These are phyloP conservation scores for Cerrena zonata DNA, from an alignment of 1,284 basidiomycete species.

Conservation along the genomic window DNA sequence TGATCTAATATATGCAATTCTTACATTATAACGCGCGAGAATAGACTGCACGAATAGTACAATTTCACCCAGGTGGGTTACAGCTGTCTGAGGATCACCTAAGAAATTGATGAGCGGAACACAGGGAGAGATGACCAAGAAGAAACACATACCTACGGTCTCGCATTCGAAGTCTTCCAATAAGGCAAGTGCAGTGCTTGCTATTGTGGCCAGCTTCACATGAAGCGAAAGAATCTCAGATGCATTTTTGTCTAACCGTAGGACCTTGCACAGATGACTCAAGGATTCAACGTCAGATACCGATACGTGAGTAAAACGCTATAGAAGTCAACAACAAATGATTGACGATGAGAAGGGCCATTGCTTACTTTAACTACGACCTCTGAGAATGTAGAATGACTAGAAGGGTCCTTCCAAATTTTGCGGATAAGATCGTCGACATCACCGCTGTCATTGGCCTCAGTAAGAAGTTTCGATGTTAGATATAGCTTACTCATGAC, in stretches of 20 bases:
- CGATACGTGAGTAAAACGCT: conserved; percentile 53
- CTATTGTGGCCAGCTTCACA: conserved; percentile 52
- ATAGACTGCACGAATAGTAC: conserved; percentile 66
- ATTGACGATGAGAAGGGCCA: no score
- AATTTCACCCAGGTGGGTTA: conserved; percentile 68
- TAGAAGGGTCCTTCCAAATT: conserved; percentile 54
- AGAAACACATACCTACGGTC: conserved; percentile 54
- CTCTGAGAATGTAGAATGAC: conserved; percentile 54
- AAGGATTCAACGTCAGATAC: conserved; percentile 60
- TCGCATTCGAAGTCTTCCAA: conserved; percentile 72
- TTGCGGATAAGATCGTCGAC: conserved; percentile 55
- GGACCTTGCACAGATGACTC: conserved; percentile 57
- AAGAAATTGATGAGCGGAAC: conserved; percentile 7
- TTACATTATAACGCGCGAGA: conserved; percentile 57
- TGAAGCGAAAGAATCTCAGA: conserved; percentile 72
- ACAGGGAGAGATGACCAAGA: conserved; percentile 1
- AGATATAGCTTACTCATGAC: conserved; percentile 45
- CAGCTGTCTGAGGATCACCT: conserved; percentile 75
- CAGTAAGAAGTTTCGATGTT: conserved; percentile 53
- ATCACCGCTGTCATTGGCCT: conserved; percentile 29
- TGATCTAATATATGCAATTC: conserved; percentile 13
- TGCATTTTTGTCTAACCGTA: conserved; percentile 50
- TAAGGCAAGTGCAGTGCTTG: conserved; percentile 56
- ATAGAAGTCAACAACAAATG: conserved; percentile 3
- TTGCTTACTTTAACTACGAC: conserved; percentile 50